phyloP scores from a whole-genome alignment of 2,329 filamentous ascomycete genomes.

The Pseudocercospora fijiensis region DNA sequence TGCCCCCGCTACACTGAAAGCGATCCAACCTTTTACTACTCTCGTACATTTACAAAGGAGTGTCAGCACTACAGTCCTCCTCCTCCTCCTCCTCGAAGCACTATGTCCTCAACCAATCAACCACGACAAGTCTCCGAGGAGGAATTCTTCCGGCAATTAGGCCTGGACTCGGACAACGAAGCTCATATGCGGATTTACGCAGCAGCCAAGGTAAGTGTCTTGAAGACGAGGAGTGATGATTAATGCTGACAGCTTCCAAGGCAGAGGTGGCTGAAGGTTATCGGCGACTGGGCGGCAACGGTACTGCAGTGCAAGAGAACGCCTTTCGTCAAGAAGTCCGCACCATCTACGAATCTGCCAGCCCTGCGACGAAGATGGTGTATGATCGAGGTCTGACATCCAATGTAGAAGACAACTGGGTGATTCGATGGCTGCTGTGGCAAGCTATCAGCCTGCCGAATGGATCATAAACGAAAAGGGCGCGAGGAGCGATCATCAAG shows the following conservation, averaged over 20 bases:
- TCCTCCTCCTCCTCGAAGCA: neutral
- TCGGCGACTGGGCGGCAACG: slow-evolving; percentile 2
- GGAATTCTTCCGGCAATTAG: slow-evolving; percentile 5
- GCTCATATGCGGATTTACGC: neutral
- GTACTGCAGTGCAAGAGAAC: slow-evolving; percentile 43
- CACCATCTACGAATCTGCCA: slow-evolving; percentile 41
- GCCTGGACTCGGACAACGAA: neutral
- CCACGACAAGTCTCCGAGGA: neutral
- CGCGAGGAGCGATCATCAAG: neutral
- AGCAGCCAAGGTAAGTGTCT: neutral
- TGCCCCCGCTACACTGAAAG: neutral
- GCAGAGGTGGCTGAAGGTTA: slow-evolving; percentile 1
- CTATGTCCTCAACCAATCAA: neutral
- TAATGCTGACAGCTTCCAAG: neutral
- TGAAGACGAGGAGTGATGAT: neutral
- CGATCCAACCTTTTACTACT: slow-evolving; percentile 10
- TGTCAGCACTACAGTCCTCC: neutral
- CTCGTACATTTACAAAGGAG: neutral
- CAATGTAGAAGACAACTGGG: slow-evolving; percentile 47
- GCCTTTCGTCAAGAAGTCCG: slow-evolving; percentile 45
- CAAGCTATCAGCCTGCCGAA: slow-evolving; percentile 33
- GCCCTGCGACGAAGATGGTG: slow-evolving; percentile 38
- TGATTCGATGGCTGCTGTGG: slow-evolving; percentile 50
- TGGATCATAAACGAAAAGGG: slow-evolving; percentile 3
- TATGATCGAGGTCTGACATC: slow-evolving; percentile 44